A percentile compares a stretch with the other conserved stretches of the same genome.
These are phyloP conservation scores for Centella asiatica DNA, from an alignment of 129 eudicot genomes.

Conservation along the genomic window DNA sequence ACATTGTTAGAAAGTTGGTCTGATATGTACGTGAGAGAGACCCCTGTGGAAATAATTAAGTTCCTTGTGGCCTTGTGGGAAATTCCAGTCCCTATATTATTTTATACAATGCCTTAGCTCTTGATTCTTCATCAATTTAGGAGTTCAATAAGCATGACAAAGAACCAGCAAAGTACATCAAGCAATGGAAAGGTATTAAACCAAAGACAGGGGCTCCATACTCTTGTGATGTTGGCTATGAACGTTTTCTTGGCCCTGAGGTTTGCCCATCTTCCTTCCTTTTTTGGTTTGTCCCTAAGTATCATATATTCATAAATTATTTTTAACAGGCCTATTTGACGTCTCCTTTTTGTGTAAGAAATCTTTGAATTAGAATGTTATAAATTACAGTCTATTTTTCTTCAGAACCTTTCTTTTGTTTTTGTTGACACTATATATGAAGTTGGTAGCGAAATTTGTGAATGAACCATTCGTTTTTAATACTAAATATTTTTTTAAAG, in stretches of 20 bases:
- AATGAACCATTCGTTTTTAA: too few species aligned
- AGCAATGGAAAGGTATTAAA: constrained; percentile 95
- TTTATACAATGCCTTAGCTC: not conserved
- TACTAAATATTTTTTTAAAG: not conserved
- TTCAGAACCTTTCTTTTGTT: not conserved
- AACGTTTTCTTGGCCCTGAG: constrained; percentile 99
- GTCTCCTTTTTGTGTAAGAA: not conserved
- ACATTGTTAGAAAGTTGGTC: too few species aligned
- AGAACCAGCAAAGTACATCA: constrained; percentile 82
- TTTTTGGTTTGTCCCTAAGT: not conserved
- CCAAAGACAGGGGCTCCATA: constrained; percentile 97
- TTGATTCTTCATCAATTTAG: constrained; percentile 29
- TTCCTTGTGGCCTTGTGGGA: too few species aligned
- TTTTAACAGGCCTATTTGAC: not conserved
- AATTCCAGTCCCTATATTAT: too few species aligned
- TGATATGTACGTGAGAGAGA: too few species aligned
- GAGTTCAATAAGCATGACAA: constrained; percentile 97
- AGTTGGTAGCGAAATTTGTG: not conserved
- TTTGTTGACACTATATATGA: not conserved
- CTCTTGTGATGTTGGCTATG: constrained; percentile 94
- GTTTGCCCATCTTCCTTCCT: constrained; percentile 28
- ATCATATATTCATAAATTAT: too few species aligned
- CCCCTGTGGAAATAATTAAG: too few species aligned
- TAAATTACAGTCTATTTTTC: not conserved
- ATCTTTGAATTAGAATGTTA: not conserved